Base-by-base conservation (phyloP, 2,329 filamentous ascomycete genomes). In the Hypoxylon sp. region DNA sequence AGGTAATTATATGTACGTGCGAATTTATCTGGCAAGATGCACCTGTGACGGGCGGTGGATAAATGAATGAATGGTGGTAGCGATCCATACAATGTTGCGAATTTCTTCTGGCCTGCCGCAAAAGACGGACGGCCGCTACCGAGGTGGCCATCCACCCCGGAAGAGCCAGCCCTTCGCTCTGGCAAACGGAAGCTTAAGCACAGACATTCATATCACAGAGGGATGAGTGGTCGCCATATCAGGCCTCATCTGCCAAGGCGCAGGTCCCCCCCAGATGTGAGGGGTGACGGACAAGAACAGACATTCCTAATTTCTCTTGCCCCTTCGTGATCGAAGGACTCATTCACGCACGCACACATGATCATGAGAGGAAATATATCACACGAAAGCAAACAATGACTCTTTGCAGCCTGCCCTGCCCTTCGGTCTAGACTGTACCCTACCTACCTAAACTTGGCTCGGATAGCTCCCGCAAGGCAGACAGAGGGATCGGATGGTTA, bases 61-160 rank as follows among this genome's bases (percentile, higher is more conserved):
- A 40, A 25, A 25, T 5, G 9, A 25, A 25, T 25, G 21, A 25
- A 9, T 25, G 38, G 31, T 12, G 19, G 29, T 19, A 16, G 30
- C 3, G n/a, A 26, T 40, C 9, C 4, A 16, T 38, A n/a, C n/a
- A n/a, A n/a, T n/a, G n/a, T n/a, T n/a, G n/a, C n/a, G n/a, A n/a
- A n/a, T 32, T 41, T 19, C 7, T 30, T 43, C 29, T 31, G 45
- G 35, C 49, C 52, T 51, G 23, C 56, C 46, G 55, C 47, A 32
- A 26, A 42, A 25, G 9, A 31, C 50, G 53, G 57, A 57, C 43
- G 53, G 56, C 49, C 50, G 54, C 53, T 46, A 44, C 46, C 46
- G 57, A 51, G 42, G 56, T 43, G 53, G 50, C 53, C 53, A 57
- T 51, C 49, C 56, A 50, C 38, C 47, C 37, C 34, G 32, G 26